Conservation (phyloP, 192 early-diverging fungal species). For the Linnemannia exigua region DNA sequence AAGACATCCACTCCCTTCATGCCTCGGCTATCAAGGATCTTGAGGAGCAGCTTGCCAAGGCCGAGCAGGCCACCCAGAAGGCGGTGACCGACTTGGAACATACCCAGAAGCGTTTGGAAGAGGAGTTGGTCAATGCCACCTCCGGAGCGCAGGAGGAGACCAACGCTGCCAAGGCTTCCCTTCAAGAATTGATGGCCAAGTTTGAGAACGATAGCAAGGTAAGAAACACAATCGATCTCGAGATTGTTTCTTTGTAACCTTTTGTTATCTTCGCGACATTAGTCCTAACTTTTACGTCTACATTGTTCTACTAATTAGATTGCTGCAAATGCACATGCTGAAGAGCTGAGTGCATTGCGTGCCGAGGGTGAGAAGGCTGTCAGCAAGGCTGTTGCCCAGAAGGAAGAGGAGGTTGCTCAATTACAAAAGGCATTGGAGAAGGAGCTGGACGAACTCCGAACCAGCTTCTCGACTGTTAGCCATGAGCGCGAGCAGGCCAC, state of each 20-base stretch:
- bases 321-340: slow-evolving; percentile 6
- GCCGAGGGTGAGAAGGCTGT: slow-evolving; percentile 28
- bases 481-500: slow-evolving; percentile 40
- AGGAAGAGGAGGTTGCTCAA: slow-evolving; percentile 27
- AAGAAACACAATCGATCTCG: background rate
- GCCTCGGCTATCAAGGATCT: slow-evolving; percentile 47
- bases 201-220: slow-evolving; percentile 36
- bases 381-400: slow-evolving; percentile 26
- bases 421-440: slow-evolving; percentile 23
- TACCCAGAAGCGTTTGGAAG: slow-evolving; percentile 26
- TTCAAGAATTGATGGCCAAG: slow-evolving; percentile 43
- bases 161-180: slow-evolving; percentile 31
- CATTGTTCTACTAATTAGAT: background rate
- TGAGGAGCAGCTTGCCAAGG: slow-evolving; percentile 38
- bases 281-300: too few species aligned
- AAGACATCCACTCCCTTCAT: slow-evolving; percentile 36
- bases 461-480: slow-evolving; percentile 11
- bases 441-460: slow-evolving; percentile 30
- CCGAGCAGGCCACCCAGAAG: slow-evolving; percentile 42
- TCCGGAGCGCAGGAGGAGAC: slow-evolving; percentile 26
- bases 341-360: slow-evolving; percentile 32
- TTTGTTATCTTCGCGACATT: too few species aligned
- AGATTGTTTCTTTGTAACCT: too few species aligned
- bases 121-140: slow-evolving; percentile 24
- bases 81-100: slow-evolving; percentile 17